Evolutionary conservation across 2,329 filamentous ascomycete species (phyloP).

Genomic region (Rasamsonia emersonii): DNA sequence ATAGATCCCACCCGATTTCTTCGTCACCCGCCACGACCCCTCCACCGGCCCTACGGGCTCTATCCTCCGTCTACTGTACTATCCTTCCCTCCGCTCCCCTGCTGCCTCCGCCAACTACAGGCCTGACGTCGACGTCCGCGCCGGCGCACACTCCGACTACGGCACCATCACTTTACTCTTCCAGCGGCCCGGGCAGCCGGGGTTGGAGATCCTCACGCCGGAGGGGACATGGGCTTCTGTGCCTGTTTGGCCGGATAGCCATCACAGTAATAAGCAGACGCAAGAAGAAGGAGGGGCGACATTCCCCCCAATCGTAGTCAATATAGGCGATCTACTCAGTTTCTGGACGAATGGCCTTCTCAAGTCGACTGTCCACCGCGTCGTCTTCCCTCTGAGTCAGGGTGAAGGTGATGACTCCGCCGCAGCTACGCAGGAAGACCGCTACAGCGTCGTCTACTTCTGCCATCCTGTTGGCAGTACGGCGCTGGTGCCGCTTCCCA

Average conservation of each 20-base stretch:
- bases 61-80: conserved; percentile 64
- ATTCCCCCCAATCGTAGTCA: conserved; percentile 62
- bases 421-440: conserved; percentile 26
- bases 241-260: conserved; percentile 49
- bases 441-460: conserved; percentile 55
- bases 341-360: conserved; percentile 90
- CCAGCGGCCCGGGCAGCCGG: conserved; percentile 73
- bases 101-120: conserved; percentile 34
- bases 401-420: conserved; percentile 28
- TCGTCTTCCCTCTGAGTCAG: conserved; percentile 58
- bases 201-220: conserved; percentile 68
- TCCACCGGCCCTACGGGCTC: conserved; percentile 43
- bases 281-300: conserved; percentile 24
- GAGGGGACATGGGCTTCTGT: conserved; percentile 54
- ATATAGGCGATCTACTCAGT: conserved; percentile 63
- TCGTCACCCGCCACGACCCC: conserved; percentile 53
- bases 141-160: conserved; percentile 89
- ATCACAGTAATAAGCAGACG: conserved; percentile 2
- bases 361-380: conserved; percentile 80
- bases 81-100: conserved; percentile 49
- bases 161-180: conserved; percentile 65
- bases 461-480: conserved; percentile 53
- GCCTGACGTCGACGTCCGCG: conserved; percentile 60
- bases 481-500: conserved; percentile 48
- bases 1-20: conserved; percentile 45